phyloP scores from a whole-genome alignment of 108 stramenopile genomes.

The Asterionellopsis glacialis region DNA sequence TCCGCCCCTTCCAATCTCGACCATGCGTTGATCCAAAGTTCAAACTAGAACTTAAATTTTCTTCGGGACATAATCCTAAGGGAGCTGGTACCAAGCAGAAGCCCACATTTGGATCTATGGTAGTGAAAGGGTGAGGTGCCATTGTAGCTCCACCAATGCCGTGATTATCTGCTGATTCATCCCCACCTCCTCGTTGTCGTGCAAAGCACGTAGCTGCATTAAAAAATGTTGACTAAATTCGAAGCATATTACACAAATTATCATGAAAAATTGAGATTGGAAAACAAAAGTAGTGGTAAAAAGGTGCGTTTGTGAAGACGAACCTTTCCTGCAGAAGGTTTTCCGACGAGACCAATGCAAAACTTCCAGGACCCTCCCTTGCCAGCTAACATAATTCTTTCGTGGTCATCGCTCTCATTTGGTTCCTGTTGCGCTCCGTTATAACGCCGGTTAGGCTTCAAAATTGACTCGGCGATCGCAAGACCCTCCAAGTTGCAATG shows the following conservation, averaged over 20 bases:
- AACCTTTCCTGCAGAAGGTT: constrained; percentile 75
- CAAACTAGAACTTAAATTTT: not conserved
- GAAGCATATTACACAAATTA: too few species aligned
- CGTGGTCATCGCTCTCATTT: not conserved
- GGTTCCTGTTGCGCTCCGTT: not conserved
- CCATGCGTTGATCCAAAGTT: constrained; percentile 71
- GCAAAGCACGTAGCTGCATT: constrained; percentile 82
- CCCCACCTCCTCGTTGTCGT: constrained; percentile 46
- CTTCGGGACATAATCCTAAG: constrained; percentile 62
- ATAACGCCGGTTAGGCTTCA: constrained; percentile 8
- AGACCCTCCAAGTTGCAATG: constrained; percentile 54
- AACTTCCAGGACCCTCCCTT: constrained; percentile 30
- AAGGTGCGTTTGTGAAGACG: too few species aligned
- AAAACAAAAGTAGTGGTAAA: too few species aligned
- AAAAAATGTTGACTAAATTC: constrained; percentile 73
- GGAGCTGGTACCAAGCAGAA: constrained; percentile 74
- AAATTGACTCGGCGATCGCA: constrained; percentile 39
- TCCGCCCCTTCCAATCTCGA: constrained; percentile 53
- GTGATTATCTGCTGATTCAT: constrained; percentile 19
- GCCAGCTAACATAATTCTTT: constrained; percentile 12
- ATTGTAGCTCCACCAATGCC: constrained; percentile 77
- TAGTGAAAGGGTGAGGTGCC: constrained; percentile 91
- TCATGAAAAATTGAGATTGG: too few species aligned
- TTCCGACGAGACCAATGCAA: constrained; percentile 73
- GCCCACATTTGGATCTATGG: constrained; percentile 91